Conservation (phyloP, 129 eudicot species). For the Flaveria linearis region DNA sequence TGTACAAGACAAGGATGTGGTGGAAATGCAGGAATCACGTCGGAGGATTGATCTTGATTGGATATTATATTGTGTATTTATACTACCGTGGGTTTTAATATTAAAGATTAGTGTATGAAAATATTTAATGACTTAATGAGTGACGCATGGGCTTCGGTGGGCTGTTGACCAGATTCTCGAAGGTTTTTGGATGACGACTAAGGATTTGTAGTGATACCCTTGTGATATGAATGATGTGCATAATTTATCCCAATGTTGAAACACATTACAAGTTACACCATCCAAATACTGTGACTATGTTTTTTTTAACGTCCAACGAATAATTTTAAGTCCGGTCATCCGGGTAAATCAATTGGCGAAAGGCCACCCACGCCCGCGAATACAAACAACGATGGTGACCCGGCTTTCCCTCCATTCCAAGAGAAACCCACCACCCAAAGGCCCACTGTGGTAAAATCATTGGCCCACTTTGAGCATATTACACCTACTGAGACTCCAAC, state of each 20-base stretch:
- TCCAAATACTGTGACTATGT: too few species aligned
- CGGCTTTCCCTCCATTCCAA: too few species aligned
- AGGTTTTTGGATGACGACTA: not conserved
- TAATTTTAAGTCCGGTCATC: too few species aligned
- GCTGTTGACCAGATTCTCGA: constrained; percentile 19
- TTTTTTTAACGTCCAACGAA: too few species aligned
- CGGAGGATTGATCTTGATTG: constrained; percentile 8
- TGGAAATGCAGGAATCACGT: constrained; percentile 33
- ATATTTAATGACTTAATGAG: constrained; percentile 8
- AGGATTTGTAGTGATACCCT: not conserved
- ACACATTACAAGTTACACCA: not conserved
- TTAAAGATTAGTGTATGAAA: not conserved
- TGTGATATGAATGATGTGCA: not conserved
- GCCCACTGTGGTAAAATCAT: too few species aligned
- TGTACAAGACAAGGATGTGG: not conserved
- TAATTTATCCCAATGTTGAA: not conserved
- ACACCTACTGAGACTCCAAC: too few species aligned
- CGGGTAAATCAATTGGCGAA: too few species aligned
- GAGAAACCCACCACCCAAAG: too few species aligned
- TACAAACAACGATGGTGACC: too few species aligned
- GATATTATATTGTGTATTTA: constrained; percentile 14
- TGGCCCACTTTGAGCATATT: too few species aligned
- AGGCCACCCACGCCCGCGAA: too few species aligned
- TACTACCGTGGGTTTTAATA: constrained; percentile 20
- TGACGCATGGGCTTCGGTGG: constrained; percentile 23